Conservation (phyloP, 129 eudicot genomes). For the Dittrichia graveolens region DNA sequence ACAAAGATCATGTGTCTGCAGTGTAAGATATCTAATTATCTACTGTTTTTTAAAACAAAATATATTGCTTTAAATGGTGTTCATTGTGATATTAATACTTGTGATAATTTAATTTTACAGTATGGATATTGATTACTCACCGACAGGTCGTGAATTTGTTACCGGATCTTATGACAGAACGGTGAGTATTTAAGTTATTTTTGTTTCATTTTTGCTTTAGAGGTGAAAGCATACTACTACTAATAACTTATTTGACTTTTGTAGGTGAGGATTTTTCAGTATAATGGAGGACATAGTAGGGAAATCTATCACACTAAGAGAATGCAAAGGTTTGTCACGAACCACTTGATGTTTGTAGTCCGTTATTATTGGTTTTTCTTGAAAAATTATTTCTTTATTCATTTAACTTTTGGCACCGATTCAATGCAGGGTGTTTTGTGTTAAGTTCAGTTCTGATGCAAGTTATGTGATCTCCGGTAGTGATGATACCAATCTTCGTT, state of each 20-base stretch:
- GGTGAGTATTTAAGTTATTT: conserved; percentile 41
- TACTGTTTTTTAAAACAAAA: background rate
- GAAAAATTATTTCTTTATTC: background rate
- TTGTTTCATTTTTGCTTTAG: background rate
- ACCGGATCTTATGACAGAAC: conserved; percentile 99
- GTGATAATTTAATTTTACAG: conserved; percentile 40
- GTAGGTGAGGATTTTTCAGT: conserved; percentile 84
- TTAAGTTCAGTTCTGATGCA: conserved; percentile 84
- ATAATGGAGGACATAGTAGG: conserved; percentile 98
- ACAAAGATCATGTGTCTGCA: conserved; percentile 94
- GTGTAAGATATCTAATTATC: conserved; percentile 57
- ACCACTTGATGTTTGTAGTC: background rate
- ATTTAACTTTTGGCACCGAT: background rate
- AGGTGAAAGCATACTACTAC: background rate
- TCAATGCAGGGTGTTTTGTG: conserved; percentile 76
- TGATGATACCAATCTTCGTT: conserved; percentile 94
- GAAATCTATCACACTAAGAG: conserved; percentile 97
- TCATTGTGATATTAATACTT: background rate
- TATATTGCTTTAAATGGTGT: background rate
- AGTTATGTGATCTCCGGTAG: conserved; percentile 92
- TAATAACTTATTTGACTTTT: background rate
- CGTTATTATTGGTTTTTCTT: background rate
- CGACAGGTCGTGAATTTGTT: conserved; percentile 97
- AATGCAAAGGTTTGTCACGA: conserved; percentile 80
- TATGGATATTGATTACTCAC: conserved; percentile 97